phyloP scores from a whole-genome alignment of 2,329 filamentous ascomycete genomes.

The Coleophoma crateriformis region DNA sequence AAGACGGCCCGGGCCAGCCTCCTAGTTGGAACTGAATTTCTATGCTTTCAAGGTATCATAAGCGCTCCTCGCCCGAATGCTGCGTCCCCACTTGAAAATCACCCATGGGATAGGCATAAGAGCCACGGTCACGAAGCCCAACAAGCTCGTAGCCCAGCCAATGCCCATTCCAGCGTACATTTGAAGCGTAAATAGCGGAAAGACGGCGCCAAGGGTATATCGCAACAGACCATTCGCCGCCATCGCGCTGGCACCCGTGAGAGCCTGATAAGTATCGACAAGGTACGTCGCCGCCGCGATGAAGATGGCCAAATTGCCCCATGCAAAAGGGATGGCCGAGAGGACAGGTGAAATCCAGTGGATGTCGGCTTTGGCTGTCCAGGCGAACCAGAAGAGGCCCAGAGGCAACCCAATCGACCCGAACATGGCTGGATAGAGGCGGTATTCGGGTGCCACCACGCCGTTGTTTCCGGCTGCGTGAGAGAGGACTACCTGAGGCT shows the following conservation, averaged over 20 bases:
- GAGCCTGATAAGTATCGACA: conserved; percentile 49
- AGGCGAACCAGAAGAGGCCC: conserved; percentile 54
- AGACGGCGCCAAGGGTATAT: conserved; percentile 49
- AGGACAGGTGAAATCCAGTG: conserved; percentile 45
- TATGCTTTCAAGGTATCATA: conserved; percentile 3
- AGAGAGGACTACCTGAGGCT: conserved; percentile 6
- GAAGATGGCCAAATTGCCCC: conserved; percentile 54
- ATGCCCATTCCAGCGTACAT: conserved; percentile 34
- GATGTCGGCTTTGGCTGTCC: conserved; percentile 39
- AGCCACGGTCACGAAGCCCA: conserved; percentile 37
- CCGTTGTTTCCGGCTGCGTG: conserved; percentile 7
- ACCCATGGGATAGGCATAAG: conserved; percentile 48
- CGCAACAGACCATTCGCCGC: conserved; percentile 54
- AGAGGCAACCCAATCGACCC: conserved; percentile 44
- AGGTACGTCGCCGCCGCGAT: conserved; percentile 42
- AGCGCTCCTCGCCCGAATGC: conserved; percentile 2
- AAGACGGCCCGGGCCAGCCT: no score
- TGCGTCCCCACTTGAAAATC: conserved; percentile 42
- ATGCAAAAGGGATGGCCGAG: conserved; percentile 47
- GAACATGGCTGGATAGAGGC: conserved; percentile 53
- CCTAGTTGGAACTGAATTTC: no score
- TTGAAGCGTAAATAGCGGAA: conserved; percentile 56
- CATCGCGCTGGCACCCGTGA: conserved; percentile 50
- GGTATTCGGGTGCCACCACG: conserved; percentile 44
- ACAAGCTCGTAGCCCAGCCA: conserved; percentile 30